These are phyloP conservation scores for Termitomyces sp. DNA, from an alignment of 768 basidiomycete species.

Conservation along the genomic window DNA sequence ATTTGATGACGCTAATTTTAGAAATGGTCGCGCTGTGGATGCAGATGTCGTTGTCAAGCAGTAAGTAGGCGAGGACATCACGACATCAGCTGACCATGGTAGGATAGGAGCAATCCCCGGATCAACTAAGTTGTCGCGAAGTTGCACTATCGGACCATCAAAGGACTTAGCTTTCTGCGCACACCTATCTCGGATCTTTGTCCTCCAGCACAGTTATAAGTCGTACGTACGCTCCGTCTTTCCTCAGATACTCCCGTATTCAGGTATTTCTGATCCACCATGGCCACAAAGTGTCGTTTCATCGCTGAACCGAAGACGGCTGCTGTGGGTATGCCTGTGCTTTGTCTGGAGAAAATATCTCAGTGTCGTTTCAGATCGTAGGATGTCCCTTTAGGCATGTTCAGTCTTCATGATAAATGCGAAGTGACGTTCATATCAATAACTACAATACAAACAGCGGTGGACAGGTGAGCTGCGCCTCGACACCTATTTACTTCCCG, in stretches of 20 bases:
- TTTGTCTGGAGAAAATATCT: conserved; percentile 3
- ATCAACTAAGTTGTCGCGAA: not conserved
- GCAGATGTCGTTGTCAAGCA: not conserved
- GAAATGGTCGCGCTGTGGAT: not conserved
- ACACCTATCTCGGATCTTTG: not conserved
- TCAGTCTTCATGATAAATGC: conserved; percentile 4
- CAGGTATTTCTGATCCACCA: conserved; percentile 6
- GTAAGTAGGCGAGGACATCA: not conserved
- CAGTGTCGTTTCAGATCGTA: conserved; percentile 55
- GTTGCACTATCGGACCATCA: not conserved
- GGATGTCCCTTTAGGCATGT: conserved; percentile 93
- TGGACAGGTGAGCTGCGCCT: conserved; percentile 45
- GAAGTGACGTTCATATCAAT: conserved; percentile 1
- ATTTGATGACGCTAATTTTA: conserved; percentile 5
- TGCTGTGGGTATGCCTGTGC: conserved; percentile 49
- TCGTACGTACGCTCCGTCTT: not conserved
- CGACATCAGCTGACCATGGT: not conserved
- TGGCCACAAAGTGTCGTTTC: conserved; percentile 37
- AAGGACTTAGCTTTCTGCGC: not conserved
- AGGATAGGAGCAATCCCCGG: not conserved
- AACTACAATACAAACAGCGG: conserved; percentile 34
- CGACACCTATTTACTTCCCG: conserved; percentile 3
- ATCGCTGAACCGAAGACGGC: conserved; percentile 66
- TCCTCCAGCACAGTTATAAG: not conserved
- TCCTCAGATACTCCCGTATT: not conserved